Base-by-base conservation (phyloP, 2,329 filamentous ascomycete species). In the Beauveria sp. region DNA sequence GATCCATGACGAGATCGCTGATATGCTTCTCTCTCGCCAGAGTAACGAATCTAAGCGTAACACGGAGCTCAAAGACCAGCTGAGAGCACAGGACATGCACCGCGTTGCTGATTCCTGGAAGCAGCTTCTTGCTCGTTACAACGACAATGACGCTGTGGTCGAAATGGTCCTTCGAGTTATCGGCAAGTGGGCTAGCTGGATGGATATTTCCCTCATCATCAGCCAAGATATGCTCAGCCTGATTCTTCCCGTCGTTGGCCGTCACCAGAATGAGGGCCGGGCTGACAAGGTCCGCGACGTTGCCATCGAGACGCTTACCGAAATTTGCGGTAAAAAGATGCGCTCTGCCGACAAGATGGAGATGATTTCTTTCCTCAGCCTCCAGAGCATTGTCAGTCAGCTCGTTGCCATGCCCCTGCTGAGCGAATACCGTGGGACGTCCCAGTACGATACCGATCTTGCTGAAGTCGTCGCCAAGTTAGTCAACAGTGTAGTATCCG, bases 321-420 rank as follows among this genome's bases (percentile, higher is more conserved):
- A 99, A 76, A 96, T 96, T 67, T 90, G 96, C 62, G 89, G 88
- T 73, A 99, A 99, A 82, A 97, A 97, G 80, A 99, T 99, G 94
- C 91, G 91, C 69, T 82, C 92, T 2, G 80, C 84, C 43, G 93
- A 97, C 77, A 99, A 99, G 81, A 88, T 96, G 68, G 89, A 96
- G 69, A 87, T 99, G 80, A 96, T 99, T 67, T 79, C 86, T 26
- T 96, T 96, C 73, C 83, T 99, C 65, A 96, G 94, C 72, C 81
- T 99, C 44, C 85, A 87, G 64, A 86, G 89, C 55, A 91, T 99
- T 67, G 87, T 97, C 57, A 84, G 87, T 41, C 90, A 96, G 75
- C 86, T 99, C 59, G 86, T 96, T 65, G 84, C 84, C 64, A 96
- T 91, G 71, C 89, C 92, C 30, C 86, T 91, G 3, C 78, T 99